These are phyloP conservation scores for Aschersonia sp. DNA, from an alignment of 2,329 filamentous ascomycete genomes.

Conservation along the genomic window DNA sequence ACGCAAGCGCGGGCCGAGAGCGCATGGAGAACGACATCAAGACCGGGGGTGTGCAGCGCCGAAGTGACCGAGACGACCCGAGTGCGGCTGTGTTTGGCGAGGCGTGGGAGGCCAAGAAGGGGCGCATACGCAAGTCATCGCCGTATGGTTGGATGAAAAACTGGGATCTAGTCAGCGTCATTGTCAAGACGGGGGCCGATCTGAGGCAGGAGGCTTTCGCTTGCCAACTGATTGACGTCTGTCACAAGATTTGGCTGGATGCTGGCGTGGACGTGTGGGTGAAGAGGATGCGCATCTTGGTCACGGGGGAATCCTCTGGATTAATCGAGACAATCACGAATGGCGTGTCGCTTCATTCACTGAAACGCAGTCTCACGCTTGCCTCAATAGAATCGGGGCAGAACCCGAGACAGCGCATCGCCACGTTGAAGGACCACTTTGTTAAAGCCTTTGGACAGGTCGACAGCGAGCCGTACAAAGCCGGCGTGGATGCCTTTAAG, in stretches of 20 bases:
- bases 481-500: conserved; percentile 65
- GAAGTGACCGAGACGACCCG: conserved; percentile 72
- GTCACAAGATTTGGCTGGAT: conserved; percentile 69
- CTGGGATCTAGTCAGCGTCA: conserved; percentile 77
- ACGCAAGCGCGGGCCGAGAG: conserved; percentile 60
- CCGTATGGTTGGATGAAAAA: conserved; percentile 84
- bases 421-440: conserved; percentile 70
- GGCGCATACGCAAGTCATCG: conserved; percentile 69
- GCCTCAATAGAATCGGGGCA: conserved; percentile 57
- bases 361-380: conserved; percentile 69
- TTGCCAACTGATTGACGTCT: conserved; percentile 70
- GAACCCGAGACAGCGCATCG: conserved; percentile 62
- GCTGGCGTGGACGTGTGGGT: conserved; percentile 70
- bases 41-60: conserved; percentile 67
- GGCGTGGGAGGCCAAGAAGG: conserved; percentile 72
- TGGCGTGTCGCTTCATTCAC: conserved; percentile 71
- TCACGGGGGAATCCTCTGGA: conserved; percentile 72
- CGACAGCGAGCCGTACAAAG: conserved; percentile 53
- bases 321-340: conserved; percentile 82
- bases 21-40: conserved; percentile 85
- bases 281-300: conserved; percentile 74
- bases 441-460: conserved; percentile 61
- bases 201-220: conserved; percentile 76
- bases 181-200: conserved; percentile 76
- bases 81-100: conserved; percentile 78